Base-by-base conservation (phyloP, 2,329 filamentous ascomycete species). In the Fusarium hainanense region DNA sequence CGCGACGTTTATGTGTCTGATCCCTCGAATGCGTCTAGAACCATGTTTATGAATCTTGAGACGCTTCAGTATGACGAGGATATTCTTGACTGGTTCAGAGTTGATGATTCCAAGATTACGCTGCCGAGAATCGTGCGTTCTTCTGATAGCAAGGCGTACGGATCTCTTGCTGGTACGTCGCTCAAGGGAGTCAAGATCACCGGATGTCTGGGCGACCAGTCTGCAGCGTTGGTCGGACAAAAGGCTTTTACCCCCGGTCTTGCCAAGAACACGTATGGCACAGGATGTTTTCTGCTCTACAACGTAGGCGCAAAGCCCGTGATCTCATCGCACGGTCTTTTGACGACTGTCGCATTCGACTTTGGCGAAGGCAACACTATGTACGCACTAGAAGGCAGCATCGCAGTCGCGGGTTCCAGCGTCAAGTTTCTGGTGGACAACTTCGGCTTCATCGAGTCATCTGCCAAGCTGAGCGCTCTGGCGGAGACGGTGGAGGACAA, bases 231-330 rank as follows among this genome's bases (percentile, higher is more conserved):
- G 46, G 92, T 95, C 28, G 93, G 93, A 25, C 92, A 94, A 76
- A 91, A 91, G 77, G 92, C 90, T 3, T 95, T 95, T 79, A 86
- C 85, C 4, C 90, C 92, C 11, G 93, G 93, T 58, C 85, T 87
- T 58, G 93, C 92, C 51, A 95, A 95, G 84, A 95, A 95, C 79
- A 95, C 93, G 1, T 95, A 95, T 77, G 93, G 93, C 42, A 95
- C 93, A 1, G 93, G 93, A 23, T 94, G 92, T 79, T 96, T 96
- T 83, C 81, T 95, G 70, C 87, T 95, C 9, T 94, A 94, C 81
- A 94, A 96, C 75, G 90, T 94, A 16, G 93, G 93, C 25, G 85
- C 89, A 25, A 91, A 93, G 80, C 92, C 92, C 7, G 92, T 94
- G 58, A 89, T 94, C 61, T 95, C 93, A 0, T 88, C 84, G 28